phyloP scores from a whole-genome alignment of 805 yeast species.

The Saturnispora sanitii region DNA sequence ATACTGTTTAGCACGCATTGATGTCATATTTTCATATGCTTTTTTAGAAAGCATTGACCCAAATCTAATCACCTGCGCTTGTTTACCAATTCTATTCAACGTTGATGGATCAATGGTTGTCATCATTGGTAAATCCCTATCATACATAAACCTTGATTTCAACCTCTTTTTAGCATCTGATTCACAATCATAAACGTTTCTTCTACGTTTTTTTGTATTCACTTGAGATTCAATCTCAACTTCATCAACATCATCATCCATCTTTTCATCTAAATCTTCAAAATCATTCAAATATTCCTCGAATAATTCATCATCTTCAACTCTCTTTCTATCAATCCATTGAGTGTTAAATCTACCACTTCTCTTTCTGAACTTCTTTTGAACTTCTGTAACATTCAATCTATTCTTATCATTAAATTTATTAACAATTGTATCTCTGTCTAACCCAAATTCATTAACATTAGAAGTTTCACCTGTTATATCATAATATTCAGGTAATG shows the following conservation, averaged over 20 bases:
- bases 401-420: conserved; percentile 14
- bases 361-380: conserved; percentile 62
- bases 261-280: conserved; percentile 10
- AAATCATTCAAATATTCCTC: conserved; percentile 33
- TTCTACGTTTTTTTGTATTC: conserved; percentile 13
- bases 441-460: conserved; percentile 17
- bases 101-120: conserved; percentile 72
- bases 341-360: conserved; percentile 56
- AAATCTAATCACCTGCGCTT: conserved; percentile 82
- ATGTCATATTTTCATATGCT: conserved; percentile 79
- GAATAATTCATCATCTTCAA: conserved; percentile 16
- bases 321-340: conserved; percentile 66
- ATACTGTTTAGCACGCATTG: conserved; percentile 57
- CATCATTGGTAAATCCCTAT: conserved; percentile 32
- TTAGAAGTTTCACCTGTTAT: conserved; percentile 21
- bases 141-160: conserved; percentile 42
- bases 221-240: conserved; percentile 2
- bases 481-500: conserved; percentile 37
- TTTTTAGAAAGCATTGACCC: conserved; percentile 86
- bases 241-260: conserved; percentile 22
- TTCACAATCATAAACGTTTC: conserved; percentile 28
- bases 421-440: conserved; percentile 13
- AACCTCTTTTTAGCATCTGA: conserved; percentile 30
- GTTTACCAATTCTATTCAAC: conserved; percentile 72
- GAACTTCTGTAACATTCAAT: conserved; percentile 35